A percentile compares a stretch with the other conserved stretches of the same genome.
Conservation (phyloP, 768 basidiomycete species). For the Boletus bicolor region DNA sequence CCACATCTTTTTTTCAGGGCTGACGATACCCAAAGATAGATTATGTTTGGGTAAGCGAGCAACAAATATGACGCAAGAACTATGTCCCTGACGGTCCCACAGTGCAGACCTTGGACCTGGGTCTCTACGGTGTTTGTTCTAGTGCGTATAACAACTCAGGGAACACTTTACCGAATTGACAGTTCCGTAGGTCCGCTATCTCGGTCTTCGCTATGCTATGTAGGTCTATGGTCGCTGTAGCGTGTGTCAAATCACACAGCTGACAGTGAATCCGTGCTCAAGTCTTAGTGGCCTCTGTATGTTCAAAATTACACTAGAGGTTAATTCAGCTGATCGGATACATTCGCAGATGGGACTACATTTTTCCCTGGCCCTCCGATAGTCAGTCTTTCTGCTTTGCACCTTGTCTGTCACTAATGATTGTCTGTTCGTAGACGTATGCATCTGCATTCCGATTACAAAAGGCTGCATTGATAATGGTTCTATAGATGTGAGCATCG, state of each 20-base stretch:
- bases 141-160: not conserved
- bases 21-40: slow-evolving; percentile 1
- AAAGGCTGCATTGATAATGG: not conserved
- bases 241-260: no score
- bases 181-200: slow-evolving; percentile 1
- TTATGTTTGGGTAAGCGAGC: slow-evolving; percentile 10
- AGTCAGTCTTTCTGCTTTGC: not conserved
- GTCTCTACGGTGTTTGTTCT: slow-evolving; percentile 9
- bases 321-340: not conserved
- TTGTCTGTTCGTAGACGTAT: not conserved
- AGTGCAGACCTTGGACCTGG: slow-evolving; percentile 10
- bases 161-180: not conserved
- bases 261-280: not conserved
- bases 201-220: slow-evolving; percentile 1
- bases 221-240: not conserved
- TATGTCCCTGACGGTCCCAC: not conserved
- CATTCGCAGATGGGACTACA: not conserved
- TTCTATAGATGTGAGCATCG: slow-evolving; percentile 7
- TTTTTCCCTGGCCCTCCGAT: not conserved
- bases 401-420: not conserved
- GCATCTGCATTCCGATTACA: not conserved
- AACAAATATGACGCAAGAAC: no score
- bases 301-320: no score
- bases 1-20: not conserved
- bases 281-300: not conserved